A percentile compares a stretch with the other conserved stretches of the same genome.
Evolutionary conservation across 2,329 filamentous ascomycete species (phyloP).

Genomic region (Neonectria ditissima): DNA sequence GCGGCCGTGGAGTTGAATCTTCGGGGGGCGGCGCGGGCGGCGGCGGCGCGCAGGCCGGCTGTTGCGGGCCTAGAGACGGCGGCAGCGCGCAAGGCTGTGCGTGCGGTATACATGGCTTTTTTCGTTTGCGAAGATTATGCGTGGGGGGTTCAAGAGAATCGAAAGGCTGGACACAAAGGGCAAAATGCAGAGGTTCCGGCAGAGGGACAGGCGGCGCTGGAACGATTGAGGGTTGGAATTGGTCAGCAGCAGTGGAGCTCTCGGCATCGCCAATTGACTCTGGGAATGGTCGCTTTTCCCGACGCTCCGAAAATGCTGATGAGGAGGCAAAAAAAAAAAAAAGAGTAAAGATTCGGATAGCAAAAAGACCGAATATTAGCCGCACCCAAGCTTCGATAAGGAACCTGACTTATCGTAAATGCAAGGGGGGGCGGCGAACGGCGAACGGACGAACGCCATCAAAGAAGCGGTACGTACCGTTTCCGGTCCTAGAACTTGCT

Average conservation of each 20-base stretch:
- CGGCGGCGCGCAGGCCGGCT: conserved; percentile 55
- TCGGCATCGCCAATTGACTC: conserved; percentile 27
- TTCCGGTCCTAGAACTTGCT: neutral
- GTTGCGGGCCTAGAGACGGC: conserved; percentile 59
- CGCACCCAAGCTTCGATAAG: conserved; percentile 35
- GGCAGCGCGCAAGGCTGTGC: conserved; percentile 62
- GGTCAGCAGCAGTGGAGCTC: conserved; percentile 33
- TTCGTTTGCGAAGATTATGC: too few species aligned
- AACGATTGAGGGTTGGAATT: conserved; percentile 29
- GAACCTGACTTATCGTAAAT: conserved; percentile 4
- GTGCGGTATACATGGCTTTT: conserved; percentile 66
- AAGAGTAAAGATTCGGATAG: neutral
- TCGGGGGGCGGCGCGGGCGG: conserved; percentile 55
- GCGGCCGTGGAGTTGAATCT: conserved; percentile 65
- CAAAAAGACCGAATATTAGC: conserved; percentile 39
- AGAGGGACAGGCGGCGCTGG: too few species aligned
- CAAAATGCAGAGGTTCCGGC: too few species aligned
- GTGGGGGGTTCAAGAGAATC: too few species aligned
- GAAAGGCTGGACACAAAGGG: conserved; percentile 15
- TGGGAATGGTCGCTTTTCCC: conserved; percentile 23
- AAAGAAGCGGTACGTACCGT: neutral
- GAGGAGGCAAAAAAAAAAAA: conserved; percentile 9
- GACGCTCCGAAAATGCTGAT: conserved; percentile 17
- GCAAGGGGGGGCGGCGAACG: neutral
- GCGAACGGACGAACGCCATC: neutral